Conservation (phyloP, 768 basidiomycete genomes). For the Dendrothele bispora region DNA sequence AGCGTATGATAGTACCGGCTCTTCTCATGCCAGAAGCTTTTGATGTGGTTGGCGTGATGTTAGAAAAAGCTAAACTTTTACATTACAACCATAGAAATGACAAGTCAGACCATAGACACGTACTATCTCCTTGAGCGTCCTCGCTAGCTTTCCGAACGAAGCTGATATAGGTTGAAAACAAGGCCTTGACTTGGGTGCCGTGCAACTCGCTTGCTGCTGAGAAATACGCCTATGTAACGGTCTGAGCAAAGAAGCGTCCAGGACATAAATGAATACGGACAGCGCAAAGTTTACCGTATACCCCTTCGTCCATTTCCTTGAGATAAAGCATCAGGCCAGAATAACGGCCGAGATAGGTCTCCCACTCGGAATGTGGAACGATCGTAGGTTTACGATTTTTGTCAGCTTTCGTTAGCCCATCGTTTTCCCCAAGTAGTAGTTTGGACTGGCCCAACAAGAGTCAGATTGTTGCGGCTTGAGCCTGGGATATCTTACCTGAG, state of each 20-base stretch:
- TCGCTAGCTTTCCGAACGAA: conserved; percentile 66
- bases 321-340: conserved; percentile 88
- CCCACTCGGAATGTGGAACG: conserved; percentile 68
- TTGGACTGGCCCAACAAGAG: conserved; percentile 53
- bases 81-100: not conserved
- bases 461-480: not conserved
- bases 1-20: conserved; percentile 83
- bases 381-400: conserved; percentile 47
- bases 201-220: conserved; percentile 83
- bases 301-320: conserved; percentile 91
- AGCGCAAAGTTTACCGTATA: conserved; percentile 88
- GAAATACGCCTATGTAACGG: conserved; percentile 87
- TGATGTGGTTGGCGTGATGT: conserved; percentile 38
- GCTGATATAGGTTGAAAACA: conserved; percentile 58
- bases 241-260: conserved; percentile 8
- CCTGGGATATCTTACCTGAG: conserved; percentile 57
- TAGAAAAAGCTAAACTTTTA: conserved; percentile 44
- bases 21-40: conserved; percentile 68
- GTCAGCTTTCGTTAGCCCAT: conserved; percentile 49
- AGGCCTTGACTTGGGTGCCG: conserved; percentile 72
- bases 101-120: conserved; percentile 11
- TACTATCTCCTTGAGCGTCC: conserved; percentile 77
- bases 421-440: conserved; percentile 61
- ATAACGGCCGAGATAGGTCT: conserved; percentile 84
- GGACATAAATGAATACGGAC: conserved; percentile 44